Evolutionary conservation across 305 asterid genomes (phyloP).

Genomic region (Fraxinus greggii): DNA sequence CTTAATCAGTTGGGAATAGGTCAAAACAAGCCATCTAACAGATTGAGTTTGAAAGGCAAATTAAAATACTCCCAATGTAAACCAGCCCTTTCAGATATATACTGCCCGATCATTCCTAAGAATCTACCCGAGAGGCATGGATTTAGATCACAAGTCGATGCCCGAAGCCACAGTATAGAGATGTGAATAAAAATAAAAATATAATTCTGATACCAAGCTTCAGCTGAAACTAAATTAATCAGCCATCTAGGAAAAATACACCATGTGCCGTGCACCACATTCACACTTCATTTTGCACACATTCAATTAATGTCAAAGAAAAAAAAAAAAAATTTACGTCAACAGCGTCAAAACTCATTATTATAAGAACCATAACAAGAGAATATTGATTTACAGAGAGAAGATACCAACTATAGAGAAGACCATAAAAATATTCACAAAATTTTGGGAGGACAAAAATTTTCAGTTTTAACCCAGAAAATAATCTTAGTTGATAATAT

Average conservation of each 20-base stretch:
- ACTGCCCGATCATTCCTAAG: constrained; percentile 8
- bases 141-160: constrained; percentile 1
- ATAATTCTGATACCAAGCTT: neutral
- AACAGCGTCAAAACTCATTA: neutral
- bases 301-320: neutral
- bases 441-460: neutral
- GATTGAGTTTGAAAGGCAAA: neutral
- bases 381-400: neutral
- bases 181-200: neutral
- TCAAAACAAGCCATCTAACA: neutral
- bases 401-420: neutral
- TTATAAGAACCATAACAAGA: neutral
- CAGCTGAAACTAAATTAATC: neutral
- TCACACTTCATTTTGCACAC: neutral
- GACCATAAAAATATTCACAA: neutral
- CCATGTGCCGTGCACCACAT: neutral
- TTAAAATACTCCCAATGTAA: neutral
- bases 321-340: too few species aligned
- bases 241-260: neutral
- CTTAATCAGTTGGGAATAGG: constrained; percentile 2
- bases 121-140: constrained; percentile 8
- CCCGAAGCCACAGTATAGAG: neutral
- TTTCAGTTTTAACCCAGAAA: neutral
- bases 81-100: neutral
- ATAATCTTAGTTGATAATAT: neutral